Evolutionary conservation across 1,284 basidiomycete genomes (phyloP), one percentile per base, ranked within the genome.

Genomic region (Ceratobasidium papillatum): DNA sequence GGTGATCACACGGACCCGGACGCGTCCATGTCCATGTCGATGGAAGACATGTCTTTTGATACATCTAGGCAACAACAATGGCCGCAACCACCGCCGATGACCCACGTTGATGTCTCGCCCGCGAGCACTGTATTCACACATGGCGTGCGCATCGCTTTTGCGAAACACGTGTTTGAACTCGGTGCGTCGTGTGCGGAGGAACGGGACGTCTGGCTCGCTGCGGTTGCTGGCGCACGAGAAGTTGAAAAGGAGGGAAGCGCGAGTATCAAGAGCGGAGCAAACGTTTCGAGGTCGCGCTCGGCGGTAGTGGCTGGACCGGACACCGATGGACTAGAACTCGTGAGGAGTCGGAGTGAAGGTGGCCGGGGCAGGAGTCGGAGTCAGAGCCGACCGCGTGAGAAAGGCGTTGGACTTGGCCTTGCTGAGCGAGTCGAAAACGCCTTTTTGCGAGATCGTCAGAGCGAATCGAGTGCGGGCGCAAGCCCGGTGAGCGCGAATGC

Each of bases 161-260:
- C 86, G 83, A 30, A 58, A 3, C 91, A 94, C 79, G 87, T 89
- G 77, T 92, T 96, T 78, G 94, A 96, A 80, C 84, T 97, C 27
- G 93, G 92, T 8, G 91, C 94, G 0, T 87, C 93, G 19, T 96
- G 94, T 80, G 87, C 81, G 1, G 79, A 81, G 17, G 95, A 98
- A 83, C 96, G 95, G 83, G 87, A 89, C 32, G 85, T 93, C 25
- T 98, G 96, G 96, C 83, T 95, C 64, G 82, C 84, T 38, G 88
- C 89, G 12, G 87, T 96, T 56, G 85, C 85, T 64, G 84, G 88
- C 27, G 82, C 84, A 38, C 77, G 86, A 80, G 49, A 80, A 79
- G 77, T 52, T 56, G n/a, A 58, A 69, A 43, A 66, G 68, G 38
- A 45, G 61, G 30, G 32, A 43, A 38, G 3, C 47, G 36, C 34